phyloP scores from a whole-genome alignment of 2,329 filamentous ascomycete species.

The Cladosporium sp. region DNA sequence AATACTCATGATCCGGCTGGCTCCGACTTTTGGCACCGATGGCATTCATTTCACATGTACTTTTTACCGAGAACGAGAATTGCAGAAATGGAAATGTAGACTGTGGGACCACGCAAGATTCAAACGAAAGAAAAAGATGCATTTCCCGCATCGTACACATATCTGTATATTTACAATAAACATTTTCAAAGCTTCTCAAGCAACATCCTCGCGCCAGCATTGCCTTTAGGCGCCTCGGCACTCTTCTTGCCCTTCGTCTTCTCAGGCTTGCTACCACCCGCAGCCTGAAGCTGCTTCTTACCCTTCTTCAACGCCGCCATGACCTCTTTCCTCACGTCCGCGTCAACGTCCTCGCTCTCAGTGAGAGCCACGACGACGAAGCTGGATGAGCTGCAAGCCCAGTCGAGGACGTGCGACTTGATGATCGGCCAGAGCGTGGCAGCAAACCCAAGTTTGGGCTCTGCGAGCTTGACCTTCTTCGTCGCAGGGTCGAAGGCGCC shows the following conservation, averaged over 20 bases:
- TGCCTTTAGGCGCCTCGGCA: conserved; percentile 31
- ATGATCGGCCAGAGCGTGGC: conserved; percentile 78
- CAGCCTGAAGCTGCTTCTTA: conserved; percentile 66
- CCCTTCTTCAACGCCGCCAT: conserved; percentile 67
- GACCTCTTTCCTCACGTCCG: conserved; percentile 63
- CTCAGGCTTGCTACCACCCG: conserved; percentile 45
- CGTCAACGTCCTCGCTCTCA: conserved; percentile 62
- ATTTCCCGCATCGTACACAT: background rate
- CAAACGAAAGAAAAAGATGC: background rate
- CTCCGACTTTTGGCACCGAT: too few species aligned
- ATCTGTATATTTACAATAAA: background rate
- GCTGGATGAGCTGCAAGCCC: conserved; percentile 81
- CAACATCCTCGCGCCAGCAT: conserved; percentile 46
- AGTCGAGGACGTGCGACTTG: conserved; percentile 67
- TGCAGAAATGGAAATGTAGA: too few species aligned
- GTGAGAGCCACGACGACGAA: conserved; percentile 81
- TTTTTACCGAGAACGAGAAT: too few species aligned
- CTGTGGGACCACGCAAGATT: background rate
- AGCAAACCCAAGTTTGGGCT: conserved; percentile 76
- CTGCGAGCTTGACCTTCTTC: conserved; percentile 65
- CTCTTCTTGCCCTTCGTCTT: conserved; percentile 40
- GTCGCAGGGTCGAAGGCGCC: conserved; percentile 75
- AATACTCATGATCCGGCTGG: too few species aligned
- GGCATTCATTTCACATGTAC: too few species aligned
- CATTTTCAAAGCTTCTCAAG: conserved; percentile 34